Conservation (phyloP, 2,329 filamentous ascomycete species). For the Zymoseptoria pseudotritici region DNA sequence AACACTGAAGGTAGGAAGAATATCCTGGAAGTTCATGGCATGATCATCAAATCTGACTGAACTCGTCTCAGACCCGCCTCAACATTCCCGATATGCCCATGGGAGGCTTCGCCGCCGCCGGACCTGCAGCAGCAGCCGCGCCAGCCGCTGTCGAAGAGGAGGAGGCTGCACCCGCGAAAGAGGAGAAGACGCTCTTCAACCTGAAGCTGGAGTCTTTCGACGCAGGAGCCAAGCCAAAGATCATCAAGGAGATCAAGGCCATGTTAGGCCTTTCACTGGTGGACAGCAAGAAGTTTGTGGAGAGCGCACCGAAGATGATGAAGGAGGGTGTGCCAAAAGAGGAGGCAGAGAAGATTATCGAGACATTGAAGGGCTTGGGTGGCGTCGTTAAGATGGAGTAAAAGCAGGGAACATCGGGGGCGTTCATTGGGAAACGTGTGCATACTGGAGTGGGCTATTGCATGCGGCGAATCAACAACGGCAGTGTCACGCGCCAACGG, state of each 20-base stretch:
- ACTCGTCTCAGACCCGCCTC: slow-evolving; percentile 62
- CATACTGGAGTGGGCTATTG: not conserved
- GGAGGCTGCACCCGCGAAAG: slow-evolving; percentile 78
- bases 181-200: slow-evolving; percentile 95
- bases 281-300: slow-evolving; percentile 99
- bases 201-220: slow-evolving; percentile 91
- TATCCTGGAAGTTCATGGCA: not conserved
- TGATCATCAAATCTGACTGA: slow-evolving; percentile 2
- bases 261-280: slow-evolving; percentile 92
- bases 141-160: slow-evolving; percentile 61
- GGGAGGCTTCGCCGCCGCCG: slow-evolving; percentile 74
- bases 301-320: slow-evolving; percentile 95
- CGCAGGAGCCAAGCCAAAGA: slow-evolving; percentile 83
- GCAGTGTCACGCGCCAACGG: not conserved
- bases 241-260: slow-evolving; percentile 99
- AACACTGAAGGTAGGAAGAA: slow-evolving; percentile 70
- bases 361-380: slow-evolving; percentile 86
- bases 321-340: slow-evolving; percentile 99
- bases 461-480: not conserved
- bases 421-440: not conserved
- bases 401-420: not conserved
- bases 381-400: slow-evolving; percentile 86
- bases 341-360: slow-evolving; percentile 97
- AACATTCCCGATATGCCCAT: slow-evolving; percentile 98
- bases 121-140: slow-evolving; percentile 54